These are phyloP conservation scores for Solanum corneliomulleri DNA, from an alignment of 257 asterid species.

Conservation along the genomic window DNA sequence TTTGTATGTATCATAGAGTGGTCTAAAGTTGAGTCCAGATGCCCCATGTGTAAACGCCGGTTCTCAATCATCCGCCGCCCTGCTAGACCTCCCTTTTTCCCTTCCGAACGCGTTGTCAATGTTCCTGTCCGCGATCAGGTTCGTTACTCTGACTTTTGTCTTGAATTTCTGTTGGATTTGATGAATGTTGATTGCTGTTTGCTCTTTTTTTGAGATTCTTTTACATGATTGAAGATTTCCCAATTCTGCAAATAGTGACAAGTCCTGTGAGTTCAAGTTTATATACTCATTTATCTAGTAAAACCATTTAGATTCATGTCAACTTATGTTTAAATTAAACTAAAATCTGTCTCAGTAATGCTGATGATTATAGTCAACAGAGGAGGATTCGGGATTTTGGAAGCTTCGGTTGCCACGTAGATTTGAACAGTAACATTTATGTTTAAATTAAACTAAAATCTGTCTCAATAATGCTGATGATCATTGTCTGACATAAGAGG, in stretches of 20 bases:
- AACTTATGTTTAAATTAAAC: background rate
- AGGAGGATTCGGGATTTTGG: background rate
- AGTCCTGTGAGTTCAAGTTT: background rate
- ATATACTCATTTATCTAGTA: background rate
- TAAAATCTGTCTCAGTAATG: background rate
- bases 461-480: background rate
- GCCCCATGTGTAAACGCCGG: slow-evolving; percentile 68
- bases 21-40: slow-evolving; percentile 71
- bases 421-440: background rate
- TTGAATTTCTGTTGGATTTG: background rate
- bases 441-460: background rate
- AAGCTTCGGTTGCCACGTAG: background rate
- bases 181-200: background rate
- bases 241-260: background rate
- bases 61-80: slow-evolving; percentile 67
- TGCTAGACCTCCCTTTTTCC: slow-evolving; percentile 37
- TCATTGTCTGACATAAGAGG: background rate
- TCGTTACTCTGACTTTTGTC: background rate
- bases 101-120: slow-evolving; percentile 37
- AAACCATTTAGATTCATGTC: background rate
- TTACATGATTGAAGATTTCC: background rate
- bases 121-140: slow-evolving; percentile 78
- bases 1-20: slow-evolving; percentile 72
- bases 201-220: background rate
- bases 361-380: background rate